phyloP scores from a whole-genome alignment of 495 filamentous ascomycete genomes.

The Halenospora varia region DNA sequence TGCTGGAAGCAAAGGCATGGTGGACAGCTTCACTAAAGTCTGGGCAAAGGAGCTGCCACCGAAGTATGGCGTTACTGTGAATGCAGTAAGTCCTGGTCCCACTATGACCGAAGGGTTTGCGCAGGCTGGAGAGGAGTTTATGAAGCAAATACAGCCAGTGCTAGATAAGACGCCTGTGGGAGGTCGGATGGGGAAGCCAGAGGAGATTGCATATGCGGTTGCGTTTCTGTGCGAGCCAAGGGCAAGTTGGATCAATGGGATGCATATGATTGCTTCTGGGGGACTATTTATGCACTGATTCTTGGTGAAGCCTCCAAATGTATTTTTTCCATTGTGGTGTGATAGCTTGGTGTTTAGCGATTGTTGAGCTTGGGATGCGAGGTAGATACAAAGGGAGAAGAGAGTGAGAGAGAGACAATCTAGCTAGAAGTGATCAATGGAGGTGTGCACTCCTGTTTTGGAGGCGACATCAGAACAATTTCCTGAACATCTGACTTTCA shows the following conservation, averaged over 20 bases:
- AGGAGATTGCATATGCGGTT: slow-evolving; percentile 40
- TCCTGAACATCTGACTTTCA: too few species aligned
- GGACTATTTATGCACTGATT: slow-evolving; percentile 27
- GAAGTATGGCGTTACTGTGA: slow-evolving; percentile 30
- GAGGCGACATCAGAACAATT: too few species aligned
- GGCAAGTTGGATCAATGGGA: slow-evolving; percentile 39
- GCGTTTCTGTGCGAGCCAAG: slow-evolving; percentile 32
- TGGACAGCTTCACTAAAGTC: slow-evolving; percentile 30
- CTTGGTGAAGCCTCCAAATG: too few species aligned
- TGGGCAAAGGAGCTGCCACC: slow-evolving; percentile 33
- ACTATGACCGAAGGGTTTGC: slow-evolving; percentile 30
- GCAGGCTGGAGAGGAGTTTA: slow-evolving; percentile 30
- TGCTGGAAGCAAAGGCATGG: slow-evolving; percentile 30
- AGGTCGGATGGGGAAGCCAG: slow-evolving; percentile 30
- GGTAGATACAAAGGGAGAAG: too few species aligned
- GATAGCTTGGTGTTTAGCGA: too few species aligned
- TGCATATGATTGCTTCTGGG: slow-evolving; percentile 33
- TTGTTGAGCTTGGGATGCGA: too few species aligned
- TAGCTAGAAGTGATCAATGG: too few species aligned
- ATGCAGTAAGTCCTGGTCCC: slow-evolving; percentile 26
- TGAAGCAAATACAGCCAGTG: slow-evolving; percentile 35
- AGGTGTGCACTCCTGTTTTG: too few species aligned
- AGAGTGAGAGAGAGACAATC: too few species aligned
- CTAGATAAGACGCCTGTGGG: slow-evolving; percentile 37
- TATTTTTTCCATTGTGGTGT: too few species aligned